Conservation (phyloP, 1,284 basidiomycete genomes). For the Mycocalia duriaeana region DNA sequence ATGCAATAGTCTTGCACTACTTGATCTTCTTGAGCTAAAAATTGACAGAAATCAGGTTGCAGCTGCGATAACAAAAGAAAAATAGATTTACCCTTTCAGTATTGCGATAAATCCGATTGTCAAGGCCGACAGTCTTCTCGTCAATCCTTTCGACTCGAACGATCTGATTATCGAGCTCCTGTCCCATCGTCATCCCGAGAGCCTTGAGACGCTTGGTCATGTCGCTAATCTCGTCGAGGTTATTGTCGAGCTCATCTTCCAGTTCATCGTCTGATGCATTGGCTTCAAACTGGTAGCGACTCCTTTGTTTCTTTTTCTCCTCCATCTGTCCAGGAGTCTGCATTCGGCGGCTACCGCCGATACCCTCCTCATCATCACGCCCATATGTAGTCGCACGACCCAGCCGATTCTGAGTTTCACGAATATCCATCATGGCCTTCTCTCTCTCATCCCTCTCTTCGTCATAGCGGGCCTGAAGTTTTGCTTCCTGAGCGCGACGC, state of each 20-base stretch:
- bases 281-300: constrained; percentile 92
- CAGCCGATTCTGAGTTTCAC: constrained; percentile 83
- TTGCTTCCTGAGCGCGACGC: constrained; percentile 86
- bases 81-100: constrained; percentile 57
- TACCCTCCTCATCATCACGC: constrained; percentile 34
- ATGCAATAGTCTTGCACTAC: constrained; percentile 28
- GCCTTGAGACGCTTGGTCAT: constrained; percentile 82
- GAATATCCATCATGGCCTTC: constrained; percentile 80
- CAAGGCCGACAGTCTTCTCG: constrained; percentile 64
- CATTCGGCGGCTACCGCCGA: constrained; percentile 37
- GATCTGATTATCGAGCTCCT: constrained; percentile 79
- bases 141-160: constrained; percentile 63
- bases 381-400: constrained; percentile 70
- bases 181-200: constrained; percentile 79
- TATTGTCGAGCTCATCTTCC: constrained; percentile 88
- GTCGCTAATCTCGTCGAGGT: constrained; percentile 85
- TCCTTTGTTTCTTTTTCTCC: constrained; percentile 64
- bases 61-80: constrained; percentile 3
- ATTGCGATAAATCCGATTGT: constrained; percentile 60
- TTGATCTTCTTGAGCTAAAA: constrained; percentile 67
- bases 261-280: constrained; percentile 94
- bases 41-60: constrained; percentile 10
- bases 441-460: constrained; percentile 86
- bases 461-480: constrained; percentile 83
- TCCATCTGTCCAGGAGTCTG: constrained; percentile 44